Evolutionary conservation across 805 yeast species (phyloP).

Genomic region (Grigorovia jiainica): DNA sequence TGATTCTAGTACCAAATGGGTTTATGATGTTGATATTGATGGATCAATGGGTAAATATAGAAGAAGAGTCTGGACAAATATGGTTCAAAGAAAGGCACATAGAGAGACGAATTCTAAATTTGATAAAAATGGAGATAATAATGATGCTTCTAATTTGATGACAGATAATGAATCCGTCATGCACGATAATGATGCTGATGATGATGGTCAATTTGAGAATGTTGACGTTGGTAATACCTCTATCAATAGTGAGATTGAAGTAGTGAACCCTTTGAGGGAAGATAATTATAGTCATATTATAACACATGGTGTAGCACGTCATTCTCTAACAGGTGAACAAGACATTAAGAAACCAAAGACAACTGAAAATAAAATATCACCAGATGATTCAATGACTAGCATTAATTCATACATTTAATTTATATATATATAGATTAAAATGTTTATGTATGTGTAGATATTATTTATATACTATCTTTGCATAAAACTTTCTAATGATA

Average conservation of each 20-base stretch:
- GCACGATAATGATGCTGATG: not conserved
- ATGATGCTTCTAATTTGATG: not conserved
- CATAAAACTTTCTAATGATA: slow-evolving; percentile 46
- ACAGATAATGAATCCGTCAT: not conserved
- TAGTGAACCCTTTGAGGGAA: slow-evolving; percentile 13
- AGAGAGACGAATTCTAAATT: no score
- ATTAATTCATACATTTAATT: slow-evolving; percentile 1
- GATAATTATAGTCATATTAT: slow-evolving; percentile 6
- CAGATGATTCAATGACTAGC: not conserved
- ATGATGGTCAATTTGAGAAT: not conserved
- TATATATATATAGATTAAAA: not conserved
- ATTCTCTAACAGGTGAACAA: slow-evolving; percentile 17
- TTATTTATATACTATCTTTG: slow-evolving; percentile 9
- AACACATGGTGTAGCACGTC: slow-evolving; percentile 17
- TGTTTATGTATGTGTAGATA: not conserved
- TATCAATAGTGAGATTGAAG: slow-evolving; percentile 9
- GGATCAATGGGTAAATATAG: slow-evolving; percentile 34
- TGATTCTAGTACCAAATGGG: slow-evolving; percentile 79
- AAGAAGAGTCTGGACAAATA: slow-evolving; percentile 54
- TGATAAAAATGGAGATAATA: not conserved
- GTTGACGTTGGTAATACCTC: not conserved
- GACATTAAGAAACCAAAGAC: not conserved
- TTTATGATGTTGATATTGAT: slow-evolving; percentile 46
- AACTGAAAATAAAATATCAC: not conserved
- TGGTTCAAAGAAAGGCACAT: not conserved